Percentiles rank a stretch among this genome's conserved stretches.
Evolutionary conservation across 2,329 filamentous ascomycete genomes (phyloP).

Genomic region (Curvularia hawaiiensis): DNA sequence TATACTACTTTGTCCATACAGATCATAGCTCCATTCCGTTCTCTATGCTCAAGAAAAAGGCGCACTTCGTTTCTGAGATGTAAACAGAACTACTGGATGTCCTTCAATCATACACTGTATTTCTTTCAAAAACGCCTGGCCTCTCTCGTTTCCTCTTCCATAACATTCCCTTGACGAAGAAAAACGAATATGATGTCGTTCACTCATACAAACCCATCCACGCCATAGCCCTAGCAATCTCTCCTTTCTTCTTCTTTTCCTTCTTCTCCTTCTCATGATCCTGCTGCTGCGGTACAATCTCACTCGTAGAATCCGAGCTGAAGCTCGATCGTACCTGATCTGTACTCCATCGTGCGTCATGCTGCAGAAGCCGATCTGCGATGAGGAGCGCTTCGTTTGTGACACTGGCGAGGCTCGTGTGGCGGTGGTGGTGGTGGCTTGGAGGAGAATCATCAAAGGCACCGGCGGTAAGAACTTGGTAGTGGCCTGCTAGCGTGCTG

Average conservation of each 20-base stretch:
- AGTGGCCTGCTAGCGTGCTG: neutral
- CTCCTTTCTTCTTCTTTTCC: neutral
- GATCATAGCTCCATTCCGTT: too few species aligned
- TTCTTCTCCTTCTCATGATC: neutral
- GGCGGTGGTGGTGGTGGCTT: neutral
- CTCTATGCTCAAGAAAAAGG: too few species aligned
- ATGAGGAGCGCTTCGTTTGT: slow-evolving; percentile 2
- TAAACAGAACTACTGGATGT: too few species aligned
- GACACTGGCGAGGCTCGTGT: neutral
- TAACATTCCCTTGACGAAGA: neutral
- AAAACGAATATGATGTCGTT: neutral
- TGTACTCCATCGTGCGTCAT: neutral
- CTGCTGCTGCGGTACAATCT: neutral
- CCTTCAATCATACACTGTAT: too few species aligned
- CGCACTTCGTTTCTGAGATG: too few species aligned
- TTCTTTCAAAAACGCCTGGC: too few species aligned
- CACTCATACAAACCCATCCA: slow-evolving; percentile 3
- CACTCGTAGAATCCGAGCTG: neutral
- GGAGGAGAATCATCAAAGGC: neutral
- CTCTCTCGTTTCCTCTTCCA: neutral
- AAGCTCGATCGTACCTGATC: slow-evolving; percentile 4
- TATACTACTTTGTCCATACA: too few species aligned
- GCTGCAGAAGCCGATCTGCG: neutral
- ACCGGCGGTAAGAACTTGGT: neutral
- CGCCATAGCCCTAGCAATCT: slow-evolving; percentile 5